These are phyloP conservation scores for Ophiocordyceps sinensis DNA, from an alignment of 2,329 filamentous ascomycete species.

Conservation along the genomic window DNA sequence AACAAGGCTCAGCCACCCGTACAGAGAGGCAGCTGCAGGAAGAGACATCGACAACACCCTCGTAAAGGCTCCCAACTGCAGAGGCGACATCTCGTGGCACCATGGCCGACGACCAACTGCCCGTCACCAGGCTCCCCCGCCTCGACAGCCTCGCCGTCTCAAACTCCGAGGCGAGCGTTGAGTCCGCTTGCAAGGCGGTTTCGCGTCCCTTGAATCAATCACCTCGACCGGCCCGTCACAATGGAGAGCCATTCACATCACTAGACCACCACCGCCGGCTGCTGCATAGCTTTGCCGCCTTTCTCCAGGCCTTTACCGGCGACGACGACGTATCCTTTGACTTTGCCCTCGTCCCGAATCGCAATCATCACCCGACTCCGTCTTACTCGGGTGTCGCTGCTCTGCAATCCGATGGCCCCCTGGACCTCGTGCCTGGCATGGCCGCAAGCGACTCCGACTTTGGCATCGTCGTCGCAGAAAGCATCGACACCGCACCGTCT, in stretches of 20 bases:
- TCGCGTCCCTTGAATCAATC: background rate
- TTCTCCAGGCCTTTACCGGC: background rate
- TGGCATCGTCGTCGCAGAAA: background rate
- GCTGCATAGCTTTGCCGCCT: background rate
- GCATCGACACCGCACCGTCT: background rate
- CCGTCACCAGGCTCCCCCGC: background rate
- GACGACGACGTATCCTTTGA: slow-evolving; percentile 2
- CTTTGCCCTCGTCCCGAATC: background rate
- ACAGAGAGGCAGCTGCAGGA: too few species aligned
- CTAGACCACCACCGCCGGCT: background rate
- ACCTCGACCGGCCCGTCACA: background rate
- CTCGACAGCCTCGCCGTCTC: background rate
- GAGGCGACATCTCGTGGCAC: background rate
- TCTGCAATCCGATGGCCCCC: background rate
- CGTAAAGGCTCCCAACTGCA: too few species aligned
- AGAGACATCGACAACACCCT: too few species aligned
- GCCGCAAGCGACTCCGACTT: background rate
- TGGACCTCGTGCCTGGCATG: background rate
- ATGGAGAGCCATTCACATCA: background rate
- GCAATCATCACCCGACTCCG: background rate
- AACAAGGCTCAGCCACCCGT: too few species aligned
- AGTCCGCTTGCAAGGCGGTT: background rate
- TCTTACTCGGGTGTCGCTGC: background rate
- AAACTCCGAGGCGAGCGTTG: background rate
- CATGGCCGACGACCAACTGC: background rate